Evolutionary conservation across 2,329 filamentous ascomycete species (phyloP).

Genomic region (Ramichloridium luteum): DNA sequence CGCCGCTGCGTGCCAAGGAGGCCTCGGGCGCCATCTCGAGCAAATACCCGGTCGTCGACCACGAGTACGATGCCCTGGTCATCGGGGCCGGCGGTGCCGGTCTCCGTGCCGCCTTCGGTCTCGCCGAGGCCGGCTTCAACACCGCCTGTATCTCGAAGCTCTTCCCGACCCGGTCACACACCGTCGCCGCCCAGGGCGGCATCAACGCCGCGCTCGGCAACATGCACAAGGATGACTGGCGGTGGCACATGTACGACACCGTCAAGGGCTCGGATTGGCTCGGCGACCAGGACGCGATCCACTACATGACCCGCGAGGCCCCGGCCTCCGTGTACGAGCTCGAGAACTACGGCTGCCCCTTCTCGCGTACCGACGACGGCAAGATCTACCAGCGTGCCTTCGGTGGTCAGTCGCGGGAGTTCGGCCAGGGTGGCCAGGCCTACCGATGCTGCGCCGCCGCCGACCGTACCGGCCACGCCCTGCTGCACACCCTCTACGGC

Average conservation of each 20-base stretch:
- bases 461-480: conserved; percentile 91
- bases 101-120: conserved; percentile 70
- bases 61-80: conserved; percentile 97
- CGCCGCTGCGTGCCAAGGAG: conserved; percentile 84
- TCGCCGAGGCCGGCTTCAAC: conserved; percentile 81
- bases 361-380: conserved; percentile 90
- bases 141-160: conserved; percentile 78
- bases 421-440: conserved; percentile 90
- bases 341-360: conserved; percentile 94
- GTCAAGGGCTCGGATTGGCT: conserved; percentile 98
- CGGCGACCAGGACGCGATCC: conserved; percentile 92
- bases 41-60: conserved; percentile 96
- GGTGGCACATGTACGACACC: conserved; percentile 99
- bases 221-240: conserved; percentile 98
- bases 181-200: conserved; percentile 63
- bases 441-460: conserved; percentile 95
- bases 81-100: conserved; percentile 75
- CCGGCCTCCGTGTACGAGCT: conserved; percentile 85
- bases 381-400: conserved; percentile 98
- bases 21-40: conserved; percentile 73
- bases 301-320: conserved; percentile 96
- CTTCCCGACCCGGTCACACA: conserved; percentile 76
- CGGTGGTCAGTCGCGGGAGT: conserved; percentile 92
- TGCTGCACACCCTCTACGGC: conserved; percentile 96
- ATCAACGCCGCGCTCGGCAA: conserved; percentile 85